Percentiles rank a stretch among this genome's conserved stretches.
These are phyloP conservation scores for Gautieria morchelliformis DNA, from an alignment of 768 basidiomycete species.

Conservation along the genomic window DNA sequence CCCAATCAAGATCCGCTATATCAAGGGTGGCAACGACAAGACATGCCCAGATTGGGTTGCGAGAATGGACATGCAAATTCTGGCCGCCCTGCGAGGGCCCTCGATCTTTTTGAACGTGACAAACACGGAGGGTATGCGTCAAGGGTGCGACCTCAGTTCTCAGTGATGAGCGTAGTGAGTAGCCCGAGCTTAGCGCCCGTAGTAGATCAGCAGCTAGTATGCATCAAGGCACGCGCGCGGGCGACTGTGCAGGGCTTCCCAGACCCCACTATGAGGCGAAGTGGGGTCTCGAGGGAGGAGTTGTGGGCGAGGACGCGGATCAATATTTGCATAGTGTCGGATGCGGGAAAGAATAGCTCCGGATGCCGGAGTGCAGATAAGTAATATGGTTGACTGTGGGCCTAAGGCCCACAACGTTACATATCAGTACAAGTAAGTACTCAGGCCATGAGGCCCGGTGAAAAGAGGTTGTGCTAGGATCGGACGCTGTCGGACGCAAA, in stretches of 20 bases:
- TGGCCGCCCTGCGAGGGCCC: slow-evolving; percentile 60
- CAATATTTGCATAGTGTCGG: not conserved
- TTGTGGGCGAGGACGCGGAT: not conserved
- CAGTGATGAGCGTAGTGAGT: slow-evolving; percentile 57
- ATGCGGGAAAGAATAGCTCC: not conserved
- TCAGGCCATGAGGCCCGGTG: too few species aligned
- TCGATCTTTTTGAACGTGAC: slow-evolving; percentile 66
- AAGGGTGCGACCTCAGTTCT: slow-evolving; percentile 51
- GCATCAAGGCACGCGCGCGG: slow-evolving; percentile 58
- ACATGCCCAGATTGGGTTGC: slow-evolving; percentile 61
- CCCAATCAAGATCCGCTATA: slow-evolving; percentile 75
- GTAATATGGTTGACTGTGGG: too few species aligned
- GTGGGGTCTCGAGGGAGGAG: not conserved
- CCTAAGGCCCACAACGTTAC: too few species aligned
- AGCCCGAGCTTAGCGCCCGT: slow-evolving; percentile 67
- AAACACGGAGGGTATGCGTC: slow-evolving; percentile 63
- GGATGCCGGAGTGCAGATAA: too few species aligned
- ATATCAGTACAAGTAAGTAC: too few species aligned
- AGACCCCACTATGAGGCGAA: slow-evolving; percentile 35
- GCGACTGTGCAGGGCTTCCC: slow-evolving; percentile 63
- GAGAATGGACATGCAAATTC: slow-evolving; percentile 63
- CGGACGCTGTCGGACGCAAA: too few species aligned
- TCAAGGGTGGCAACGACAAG: slow-evolving; percentile 65
- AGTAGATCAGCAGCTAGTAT: slow-evolving; percentile 78
- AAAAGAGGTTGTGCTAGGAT: too few species aligned